phyloP scores from a whole-genome alignment of 1,139 yeast species.

The Suhomyces yuchorum region DNA sequence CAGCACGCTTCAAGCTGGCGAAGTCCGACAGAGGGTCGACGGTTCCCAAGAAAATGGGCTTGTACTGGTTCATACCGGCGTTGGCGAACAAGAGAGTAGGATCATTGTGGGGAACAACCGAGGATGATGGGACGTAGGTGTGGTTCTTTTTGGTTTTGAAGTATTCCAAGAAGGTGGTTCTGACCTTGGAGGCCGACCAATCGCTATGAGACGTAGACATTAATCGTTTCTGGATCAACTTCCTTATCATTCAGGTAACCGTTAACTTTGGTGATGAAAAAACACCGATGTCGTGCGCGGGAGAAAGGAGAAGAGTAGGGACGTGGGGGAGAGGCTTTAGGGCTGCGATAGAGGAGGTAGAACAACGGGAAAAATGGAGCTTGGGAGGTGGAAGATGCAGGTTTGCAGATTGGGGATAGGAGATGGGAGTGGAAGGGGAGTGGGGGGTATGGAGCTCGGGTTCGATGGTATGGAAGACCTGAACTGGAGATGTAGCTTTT shows the following conservation, averaged over 20 bases:
- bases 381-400: no score
- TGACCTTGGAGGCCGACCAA: constrained; percentile 78
- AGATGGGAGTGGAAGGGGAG: no score
- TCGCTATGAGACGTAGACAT: constrained; percentile 27
- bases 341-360: no score
- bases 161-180: constrained; percentile 81
- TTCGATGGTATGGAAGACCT: no score
- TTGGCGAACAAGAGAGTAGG: constrained; percentile 94
- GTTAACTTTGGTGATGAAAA: constrained; percentile 3
- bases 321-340: not conserved
- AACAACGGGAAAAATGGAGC: no score
- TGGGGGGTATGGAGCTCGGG: no score
- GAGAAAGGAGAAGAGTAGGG: not conserved
- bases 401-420: no score
- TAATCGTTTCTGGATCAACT: constrained; percentile 18
- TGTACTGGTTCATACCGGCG: constrained; percentile 99
- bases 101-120: constrained; percentile 96
- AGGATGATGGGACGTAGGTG: constrained; percentile 84
- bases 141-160: constrained; percentile 68
- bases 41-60: constrained; percentile 94
- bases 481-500: no score
- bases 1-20: constrained; percentile 81
- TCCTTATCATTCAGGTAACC: constrained; percentile 19
- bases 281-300: constrained; percentile 10
- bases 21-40: constrained; percentile 93